Percentiles rank a stretch among this genome's conserved stretches.
Evolutionary conservation across 2,329 filamentous ascomycete genomes (phyloP).

Genomic region (Penicillium brasilianum): DNA sequence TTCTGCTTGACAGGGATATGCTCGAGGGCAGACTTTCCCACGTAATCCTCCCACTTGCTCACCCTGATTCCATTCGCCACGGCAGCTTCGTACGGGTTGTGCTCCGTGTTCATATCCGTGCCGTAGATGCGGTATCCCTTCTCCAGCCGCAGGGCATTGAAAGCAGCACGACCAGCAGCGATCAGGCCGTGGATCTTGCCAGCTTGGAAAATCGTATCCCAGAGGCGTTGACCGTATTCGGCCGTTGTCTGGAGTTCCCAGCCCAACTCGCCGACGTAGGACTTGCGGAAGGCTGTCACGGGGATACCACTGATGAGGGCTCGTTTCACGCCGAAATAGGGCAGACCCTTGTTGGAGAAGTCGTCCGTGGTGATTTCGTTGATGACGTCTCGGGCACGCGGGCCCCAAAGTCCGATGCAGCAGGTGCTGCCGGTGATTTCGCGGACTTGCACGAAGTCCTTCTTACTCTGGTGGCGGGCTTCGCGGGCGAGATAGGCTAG

Average conservation of each 20-base stretch:
- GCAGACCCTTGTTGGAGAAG: conserved; percentile 46
- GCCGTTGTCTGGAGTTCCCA: conserved; percentile 68
- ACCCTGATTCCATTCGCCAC: conserved; percentile 57
- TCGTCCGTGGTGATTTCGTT: conserved; percentile 39
- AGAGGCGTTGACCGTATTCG: conserved; percentile 62
- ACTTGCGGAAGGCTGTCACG: conserved; percentile 61
- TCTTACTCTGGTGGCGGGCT: conserved; percentile 58
- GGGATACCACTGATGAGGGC: conserved; percentile 61
- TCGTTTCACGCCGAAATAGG: conserved; percentile 57
- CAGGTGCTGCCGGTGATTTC: conserved; percentile 66
- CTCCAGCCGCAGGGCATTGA: conserved; percentile 64
- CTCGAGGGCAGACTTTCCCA: conserved; percentile 59
- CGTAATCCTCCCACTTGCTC: conserved; percentile 46
- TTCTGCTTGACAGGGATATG: conserved; percentile 44
- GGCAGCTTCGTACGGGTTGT: conserved; percentile 65
- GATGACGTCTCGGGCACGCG: conserved; percentile 59
- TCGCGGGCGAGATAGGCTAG: conserved; percentile 60
- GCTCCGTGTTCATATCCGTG: conserved; percentile 64
- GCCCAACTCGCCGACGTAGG: conserved; percentile 65
- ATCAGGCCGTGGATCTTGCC: conserved; percentile 62
- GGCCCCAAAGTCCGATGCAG: conserved; percentile 67
- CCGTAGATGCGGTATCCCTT: conserved; percentile 64
- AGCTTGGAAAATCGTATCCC: conserved; percentile 63
- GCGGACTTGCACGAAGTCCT: conserved; percentile 57
- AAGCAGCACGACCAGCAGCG: conserved; percentile 63